phyloP scores from a whole-genome alignment of 1,284 basidiomycete genomes.

The Hemileia vastatrix region DNA sequence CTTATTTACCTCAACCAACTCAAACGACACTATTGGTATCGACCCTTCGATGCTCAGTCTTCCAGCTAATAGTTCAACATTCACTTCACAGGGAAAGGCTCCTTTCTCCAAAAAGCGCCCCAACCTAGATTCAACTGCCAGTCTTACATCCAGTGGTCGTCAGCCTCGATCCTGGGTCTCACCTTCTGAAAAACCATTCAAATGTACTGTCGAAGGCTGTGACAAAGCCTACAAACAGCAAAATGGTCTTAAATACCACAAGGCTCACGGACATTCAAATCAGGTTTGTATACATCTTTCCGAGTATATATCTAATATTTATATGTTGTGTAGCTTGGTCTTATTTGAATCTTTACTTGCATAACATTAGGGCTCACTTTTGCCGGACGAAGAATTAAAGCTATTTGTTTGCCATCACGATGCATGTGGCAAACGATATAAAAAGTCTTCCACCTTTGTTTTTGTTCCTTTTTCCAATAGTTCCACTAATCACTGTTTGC shows the following conservation, averaged over 20 bases:
- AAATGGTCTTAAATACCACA: conserved; percentile 92
- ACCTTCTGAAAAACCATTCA: conserved; percentile 68
- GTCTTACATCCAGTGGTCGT: too few relatives aligned
- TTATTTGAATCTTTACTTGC: conserved; percentile 49
- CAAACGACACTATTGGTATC: too few relatives aligned
- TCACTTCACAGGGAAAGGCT: too few relatives aligned
- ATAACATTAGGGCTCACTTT: conserved; percentile 67
- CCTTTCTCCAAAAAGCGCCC: too few relatives aligned
- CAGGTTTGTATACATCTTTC: conserved; percentile 64
- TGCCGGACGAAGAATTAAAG: conserved; percentile 62
- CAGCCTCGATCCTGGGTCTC: conserved; percentile 3
- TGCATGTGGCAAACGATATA: conserved; percentile 87
- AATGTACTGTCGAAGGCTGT: conserved; percentile 91
- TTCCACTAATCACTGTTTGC: background rate
- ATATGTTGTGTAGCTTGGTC: too few relatives aligned
- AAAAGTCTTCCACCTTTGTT: conserved; percentile 52
- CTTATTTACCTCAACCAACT: too few relatives aligned
- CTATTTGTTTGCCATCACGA: conserved; percentile 81
- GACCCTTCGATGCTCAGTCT: background rate
- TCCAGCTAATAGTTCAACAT: background rate
- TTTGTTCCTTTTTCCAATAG: background rate
- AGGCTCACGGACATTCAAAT: conserved; percentile 85
- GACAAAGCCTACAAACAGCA: conserved; percentile 99
- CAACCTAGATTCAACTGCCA: too few relatives aligned
- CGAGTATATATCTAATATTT: too few relatives aligned